Base-by-base conservation (phyloP, 305 asterid genomes). In the Coffea humblotiana region DNA sequence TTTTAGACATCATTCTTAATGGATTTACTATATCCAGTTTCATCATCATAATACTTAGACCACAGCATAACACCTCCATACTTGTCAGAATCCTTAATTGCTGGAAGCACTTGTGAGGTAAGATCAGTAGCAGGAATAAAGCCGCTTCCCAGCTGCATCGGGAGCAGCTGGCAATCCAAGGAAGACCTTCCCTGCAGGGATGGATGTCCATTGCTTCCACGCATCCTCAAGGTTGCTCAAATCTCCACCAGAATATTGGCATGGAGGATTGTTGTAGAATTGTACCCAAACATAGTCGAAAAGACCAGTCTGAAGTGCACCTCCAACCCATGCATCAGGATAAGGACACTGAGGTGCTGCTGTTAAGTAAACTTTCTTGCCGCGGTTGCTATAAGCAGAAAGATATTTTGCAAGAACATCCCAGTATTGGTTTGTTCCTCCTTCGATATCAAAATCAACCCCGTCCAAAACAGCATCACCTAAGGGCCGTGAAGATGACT, bases 401-500 rank as follows among this genome's bases (percentile, higher is more conserved):
- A 81, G 83, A 23, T 48, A 81, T 47, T 77, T 81, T 3, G 80
- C 77, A 12, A 81, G 83, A 54, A 75, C 83, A 69, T 76, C 83
- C 83, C 83, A 81, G n/a, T 81, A 77, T 47, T 40, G 77, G 66
- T 58, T 75, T 1, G 83, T 81, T 77, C 84, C 81, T 40, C 78
- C 78, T 48, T 82, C 84, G 45, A 82, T 82, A n/a, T 82, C 81
- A 72, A 82, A 82, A 48, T 82, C 84, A 71, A 82, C 65, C 4
- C 84, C 84, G 21, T 82, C 84, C 71, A 82, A 72, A 11, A 82
- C 78, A 18, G 84, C 81, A 63, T 77, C 84, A 10, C 84, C 84
- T 16, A 82, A 74, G 43, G 84, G 84, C 16, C 84, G 70, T 1
- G 81, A 71, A 25, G 81, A 71, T 29, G 84, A 71, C 5, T 75